phyloP scores from a whole-genome alignment of 1,139 yeast species.

The Candida sojae region DNA sequence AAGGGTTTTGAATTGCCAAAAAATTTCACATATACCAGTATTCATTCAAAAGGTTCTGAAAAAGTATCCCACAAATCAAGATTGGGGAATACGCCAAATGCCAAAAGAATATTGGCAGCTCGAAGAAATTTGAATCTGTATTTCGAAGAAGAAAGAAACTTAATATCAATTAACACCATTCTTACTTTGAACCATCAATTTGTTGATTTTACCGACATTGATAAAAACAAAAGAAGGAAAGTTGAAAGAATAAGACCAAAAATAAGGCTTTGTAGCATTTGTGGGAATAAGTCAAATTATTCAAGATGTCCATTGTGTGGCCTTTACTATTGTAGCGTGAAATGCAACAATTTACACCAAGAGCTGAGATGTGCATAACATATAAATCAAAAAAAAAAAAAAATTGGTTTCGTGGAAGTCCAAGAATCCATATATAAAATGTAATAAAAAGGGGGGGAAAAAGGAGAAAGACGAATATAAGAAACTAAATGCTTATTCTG shows the following conservation, averaged over 20 bases:
- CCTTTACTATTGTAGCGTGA: slow-evolving; percentile 42
- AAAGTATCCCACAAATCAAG: slow-evolving; percentile 28
- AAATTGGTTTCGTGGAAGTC: neutral
- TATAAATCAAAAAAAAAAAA: neutral
- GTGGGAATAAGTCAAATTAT: slow-evolving; percentile 41
- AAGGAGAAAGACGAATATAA: too few relatives aligned
- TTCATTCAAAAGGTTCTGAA: slow-evolving; percentile 23
- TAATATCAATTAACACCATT: slow-evolving; percentile 44
- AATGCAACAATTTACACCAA: slow-evolving; percentile 42
- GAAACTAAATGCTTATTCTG: neutral
- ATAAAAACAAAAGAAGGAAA: slow-evolving; percentile 16
- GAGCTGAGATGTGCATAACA: slow-evolving; percentile 44
- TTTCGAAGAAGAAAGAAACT: slow-evolving; percentile 49
- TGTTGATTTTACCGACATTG: slow-evolving; percentile 31
- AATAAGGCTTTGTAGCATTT: slow-evolving; percentile 44
- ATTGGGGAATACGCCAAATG: slow-evolving; percentile 47
- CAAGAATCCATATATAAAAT: neutral
- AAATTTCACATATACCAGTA: slow-evolving; percentile 38
- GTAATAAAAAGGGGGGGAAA: neutral
- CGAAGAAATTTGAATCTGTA: slow-evolving; percentile 47
- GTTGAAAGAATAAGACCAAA: slow-evolving; percentile 31
- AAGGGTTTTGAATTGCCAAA: slow-evolving; percentile 44
- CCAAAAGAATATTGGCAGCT: slow-evolving; percentile 47
- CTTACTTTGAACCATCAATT: slow-evolving; percentile 43
- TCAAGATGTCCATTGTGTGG: slow-evolving; percentile 46